Percentiles rank a stretch among this genome's conserved stretches.
Conservation (phyloP, 225 moss, liverwort and hornwort genomes). For the Sphagnum contortum region DNA sequence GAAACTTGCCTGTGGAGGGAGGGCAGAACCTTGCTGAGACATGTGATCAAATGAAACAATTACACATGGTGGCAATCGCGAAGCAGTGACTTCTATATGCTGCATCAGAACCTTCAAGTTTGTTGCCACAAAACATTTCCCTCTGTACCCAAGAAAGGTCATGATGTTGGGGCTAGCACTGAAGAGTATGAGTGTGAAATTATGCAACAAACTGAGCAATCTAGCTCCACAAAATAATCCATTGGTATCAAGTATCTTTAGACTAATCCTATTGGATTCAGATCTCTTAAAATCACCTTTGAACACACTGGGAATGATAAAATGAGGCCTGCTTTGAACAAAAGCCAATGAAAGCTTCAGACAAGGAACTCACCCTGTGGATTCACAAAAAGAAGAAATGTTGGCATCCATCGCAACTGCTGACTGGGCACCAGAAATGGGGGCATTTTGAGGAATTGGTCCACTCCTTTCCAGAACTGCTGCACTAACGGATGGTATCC, state of each 20-base stretch:
- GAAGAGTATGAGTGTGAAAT: too few species aligned
- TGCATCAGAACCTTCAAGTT: slow-evolving; percentile 99
- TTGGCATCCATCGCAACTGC: slow-evolving; percentile 86
- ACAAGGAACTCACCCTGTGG: slow-evolving; percentile 54
- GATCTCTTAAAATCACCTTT: too few species aligned
- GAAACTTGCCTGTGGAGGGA: slow-evolving; percentile 29
- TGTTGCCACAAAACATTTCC: slow-evolving; percentile 95
- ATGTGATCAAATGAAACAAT: slow-evolving; percentile 95
- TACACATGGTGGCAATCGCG: slow-evolving; percentile 90
- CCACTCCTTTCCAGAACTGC: slow-evolving; percentile 96
- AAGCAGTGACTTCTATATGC: slow-evolving; percentile 85
- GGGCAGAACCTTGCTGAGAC: slow-evolving; percentile 45
- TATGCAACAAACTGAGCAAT: too few species aligned
- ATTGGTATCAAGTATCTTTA: too few species aligned
- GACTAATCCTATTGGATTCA: too few species aligned
- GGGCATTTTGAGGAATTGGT: slow-evolving; percentile 93
- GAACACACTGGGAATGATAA: too few species aligned
- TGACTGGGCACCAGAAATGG: slow-evolving; percentile 86
- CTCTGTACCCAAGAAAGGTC: slow-evolving; percentile 29
- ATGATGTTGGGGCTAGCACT: too few species aligned
- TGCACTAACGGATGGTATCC: slow-evolving; percentile 96
- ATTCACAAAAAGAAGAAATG: slow-evolving; percentile 92
- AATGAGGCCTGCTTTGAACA: too few species aligned
- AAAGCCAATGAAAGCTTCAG: too few species aligned
- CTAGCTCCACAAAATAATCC: too few species aligned